Evolutionary conservation across 805 yeast species (phyloP), one percentile per base, ranked within the genome.

Genomic region (Lipomyces mesembrius): DNA sequence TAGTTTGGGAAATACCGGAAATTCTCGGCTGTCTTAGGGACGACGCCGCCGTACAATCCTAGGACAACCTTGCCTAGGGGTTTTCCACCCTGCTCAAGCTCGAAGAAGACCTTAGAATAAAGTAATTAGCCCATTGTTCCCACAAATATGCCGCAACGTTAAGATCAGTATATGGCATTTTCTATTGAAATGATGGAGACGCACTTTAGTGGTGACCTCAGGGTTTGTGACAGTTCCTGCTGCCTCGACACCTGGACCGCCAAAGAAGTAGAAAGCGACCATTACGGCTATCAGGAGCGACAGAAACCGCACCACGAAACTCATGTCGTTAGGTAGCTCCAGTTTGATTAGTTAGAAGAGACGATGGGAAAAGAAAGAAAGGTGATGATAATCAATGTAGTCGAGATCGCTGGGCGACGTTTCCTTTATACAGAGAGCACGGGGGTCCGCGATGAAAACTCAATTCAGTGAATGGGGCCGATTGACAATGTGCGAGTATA

Each of bases 21-120:
- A 83, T 93, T 93, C 78, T 91, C 93, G 52, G 84, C 95, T 34
- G 98, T 93, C 79, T 89, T 90, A 73, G 96, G 97, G 52, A 89
- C 94, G 59, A 86, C 90, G 29, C 87, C 85, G 58, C 97, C 98
- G 77, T 88, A 94, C 62, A 94, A 83, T 12, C 98, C 98, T 77
- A 94, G 83, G 66, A 88, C 90, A 71, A 94, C 83, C 76, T 96
- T 85, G 58, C 98, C 98, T 57, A 93, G 80, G 3, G 81, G 74
- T 77, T 87, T 81, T 62, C 86, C 95, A 67, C 92, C 98, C 77
- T 91, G 93, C 72, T 86, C 83, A 71, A 93, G 82, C 77, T 94
- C 97, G 74, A 93, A 92, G 81, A 82, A 94, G 43, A 94, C 97
- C 79, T 87, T 14, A 12, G 35, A 17, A 43, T 17, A 8, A 17